A percentile compares a stretch with the other conserved stretches of the same genome.
Evolutionary conservation across 176 grass and related monocot species (phyloP).

Genomic region (Hsuehochloa calcarea): DNA sequence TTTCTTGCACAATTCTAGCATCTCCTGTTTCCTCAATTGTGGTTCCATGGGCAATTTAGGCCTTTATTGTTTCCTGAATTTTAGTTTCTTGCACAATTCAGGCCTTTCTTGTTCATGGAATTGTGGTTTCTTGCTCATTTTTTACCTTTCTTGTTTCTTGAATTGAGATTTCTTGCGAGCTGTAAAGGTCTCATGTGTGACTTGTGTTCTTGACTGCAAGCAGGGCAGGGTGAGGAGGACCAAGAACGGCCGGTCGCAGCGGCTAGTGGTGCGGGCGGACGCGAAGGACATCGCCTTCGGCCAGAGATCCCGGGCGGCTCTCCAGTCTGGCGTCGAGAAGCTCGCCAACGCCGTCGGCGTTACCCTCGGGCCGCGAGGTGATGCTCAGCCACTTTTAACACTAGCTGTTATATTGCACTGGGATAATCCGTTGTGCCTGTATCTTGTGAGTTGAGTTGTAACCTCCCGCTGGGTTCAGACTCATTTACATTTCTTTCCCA

Average conservation of each 20-base stretch:
- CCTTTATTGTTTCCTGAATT: not conserved
- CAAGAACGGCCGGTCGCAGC: conserved; percentile 28
- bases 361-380: conserved; percentile 72
- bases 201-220: not conserved
- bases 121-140: not conserved
- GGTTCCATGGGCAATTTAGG: not conserved
- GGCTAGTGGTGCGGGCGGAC: conserved; percentile 45
- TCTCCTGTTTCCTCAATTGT: not conserved
- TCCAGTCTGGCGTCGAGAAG: conserved; percentile 68
- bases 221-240: conserved; percentile 36
- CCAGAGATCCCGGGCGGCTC: conserved; percentile 48
- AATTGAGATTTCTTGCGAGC: not conserved
- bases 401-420: not conserved
- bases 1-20: not conserved
- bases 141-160: not conserved
- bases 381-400: not conserved
- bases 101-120: not conserved
- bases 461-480: not conserved
- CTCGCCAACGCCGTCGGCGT: conserved; percentile 73
- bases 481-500: not conserved
- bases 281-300: conserved; percentile 76
- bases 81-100: not conserved
- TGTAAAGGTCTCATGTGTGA: not conserved
- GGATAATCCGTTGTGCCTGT: not conserved
- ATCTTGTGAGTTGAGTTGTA: not conserved